Evolutionary conservation across 73 alveolate genomes (phyloP).

Genomic region (Halteria grandinella): DNA sequence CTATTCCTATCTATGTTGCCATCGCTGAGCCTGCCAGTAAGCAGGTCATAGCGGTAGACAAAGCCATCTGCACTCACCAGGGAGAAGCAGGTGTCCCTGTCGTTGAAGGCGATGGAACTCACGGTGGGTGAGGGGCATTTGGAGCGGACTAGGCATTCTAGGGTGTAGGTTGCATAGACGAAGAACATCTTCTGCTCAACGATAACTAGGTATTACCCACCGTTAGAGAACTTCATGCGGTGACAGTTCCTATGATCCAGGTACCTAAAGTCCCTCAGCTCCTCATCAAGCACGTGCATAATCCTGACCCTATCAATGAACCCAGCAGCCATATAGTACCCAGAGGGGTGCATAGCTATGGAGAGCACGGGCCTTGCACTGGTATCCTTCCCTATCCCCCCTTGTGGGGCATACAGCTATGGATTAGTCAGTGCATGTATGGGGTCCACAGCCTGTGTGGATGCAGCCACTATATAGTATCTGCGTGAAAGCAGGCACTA

Average conservation of each 20-base stretch:
- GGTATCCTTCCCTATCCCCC: constrained; percentile 3
- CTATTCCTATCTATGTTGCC: constrained; percentile 45
- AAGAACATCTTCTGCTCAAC: constrained; percentile 82
- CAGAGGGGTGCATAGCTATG: constrained; percentile 97
- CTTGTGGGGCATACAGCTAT: too few species aligned
- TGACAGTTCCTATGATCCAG: constrained; percentile 80
- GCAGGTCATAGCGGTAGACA: constrained; percentile 21
- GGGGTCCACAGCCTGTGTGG: too few species aligned
- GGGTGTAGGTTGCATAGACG: constrained; percentile 89
- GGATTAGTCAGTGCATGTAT: too few species aligned
- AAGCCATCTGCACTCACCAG: constrained; percentile 54
- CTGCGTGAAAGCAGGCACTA: constrained; percentile 77
- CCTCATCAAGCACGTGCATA: constrained; percentile 90
- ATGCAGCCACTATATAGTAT: constrained; percentile 73
- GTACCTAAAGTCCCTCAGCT: constrained; percentile 83
- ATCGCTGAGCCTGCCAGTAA: constrained; percentile 4
- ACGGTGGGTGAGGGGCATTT: constrained; percentile 42
- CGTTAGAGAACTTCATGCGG: constrained; percentile 83
- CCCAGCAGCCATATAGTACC: constrained; percentile 97
- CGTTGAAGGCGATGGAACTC: constrained; percentile 18
- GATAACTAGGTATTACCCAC: constrained; percentile 92
- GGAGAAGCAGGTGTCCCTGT: constrained; percentile 36
- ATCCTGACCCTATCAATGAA: constrained; percentile 94
- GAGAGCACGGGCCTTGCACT: constrained; percentile 68
- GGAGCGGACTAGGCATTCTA: constrained; percentile 66